Evolutionary conservation across 441 rosid species (phyloP), one percentile per base, ranked within the genome.

Genomic region (Adansonia rubrostipa): DNA sequence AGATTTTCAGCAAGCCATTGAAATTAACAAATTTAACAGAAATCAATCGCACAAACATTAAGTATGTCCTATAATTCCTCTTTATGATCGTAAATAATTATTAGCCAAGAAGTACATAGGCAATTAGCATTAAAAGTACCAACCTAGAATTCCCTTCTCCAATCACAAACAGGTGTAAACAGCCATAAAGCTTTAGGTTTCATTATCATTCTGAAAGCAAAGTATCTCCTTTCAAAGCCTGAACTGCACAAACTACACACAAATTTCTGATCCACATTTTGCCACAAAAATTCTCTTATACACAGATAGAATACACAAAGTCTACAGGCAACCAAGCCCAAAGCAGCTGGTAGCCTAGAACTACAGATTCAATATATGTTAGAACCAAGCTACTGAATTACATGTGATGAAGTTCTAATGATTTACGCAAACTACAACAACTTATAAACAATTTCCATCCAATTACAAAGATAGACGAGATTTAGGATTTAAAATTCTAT

Each of bases 1-100:
- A 28, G 75, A 33, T 28, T 54, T 40, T 6, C 42, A 14, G 53
- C 51, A 57, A 73, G 51, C 66, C 67, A 57, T 13, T 56, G 48
- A 44, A 73, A 44, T 48, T 20, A 73, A 73, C 17, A 73, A 73
- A 57, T 57, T 58, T 11, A 57, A 22, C 28, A 57, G 54, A 71
- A 53, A 71, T 54, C 8, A 36, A 42, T n/a, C 63, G n/a, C 44
- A 33, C 22, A 47, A 47, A 54, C 75, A 58, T 54, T 28, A 33
- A 54, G 47, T 71, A 33, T n/a, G 1, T 71, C 19, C 24, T n/a
- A 9, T 17, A 36, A 36, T 36, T 36, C 40, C 40, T 3, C 40
- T 36, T 65, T 40, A 42, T 15, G 3, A 40, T 40, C 14, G 3
- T 42, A 42, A 66, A 66, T 40, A 9, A 24, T n/a, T 66, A 13